Evolutionary conservation across 2,329 filamentous ascomycete genomes (phyloP).

Genomic region (Nakataea oryzae): DNA sequence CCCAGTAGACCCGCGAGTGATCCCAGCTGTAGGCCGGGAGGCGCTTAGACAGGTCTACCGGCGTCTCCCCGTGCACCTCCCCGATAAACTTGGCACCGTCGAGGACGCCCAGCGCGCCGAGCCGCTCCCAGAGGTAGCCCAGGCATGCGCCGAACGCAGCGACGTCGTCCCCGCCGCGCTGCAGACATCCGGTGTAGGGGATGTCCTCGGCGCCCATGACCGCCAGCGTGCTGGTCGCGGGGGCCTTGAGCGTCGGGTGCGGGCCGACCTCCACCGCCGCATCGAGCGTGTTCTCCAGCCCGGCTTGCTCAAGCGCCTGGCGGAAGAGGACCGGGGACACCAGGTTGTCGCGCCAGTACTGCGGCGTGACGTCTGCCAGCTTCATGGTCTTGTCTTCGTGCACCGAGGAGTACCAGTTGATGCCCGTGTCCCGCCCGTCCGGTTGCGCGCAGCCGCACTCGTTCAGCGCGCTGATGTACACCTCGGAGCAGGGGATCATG

Average conservation of each 20-base stretch:
- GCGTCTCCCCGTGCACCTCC: slow-evolving; percentile 15
- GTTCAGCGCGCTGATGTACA: slow-evolving; percentile 21
- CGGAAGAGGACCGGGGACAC: slow-evolving; percentile 15
- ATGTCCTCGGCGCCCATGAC: slow-evolving; percentile 9
- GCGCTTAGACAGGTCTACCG: slow-evolving; percentile 24
- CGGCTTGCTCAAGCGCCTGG: slow-evolving; percentile 13
- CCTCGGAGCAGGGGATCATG: slow-evolving; percentile 20
- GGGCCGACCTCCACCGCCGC: slow-evolving; percentile 21
- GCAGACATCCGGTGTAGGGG: slow-evolving; percentile 8
- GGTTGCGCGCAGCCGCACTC: slow-evolving; percentile 16
- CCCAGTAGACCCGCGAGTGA: slow-evolving; percentile 33
- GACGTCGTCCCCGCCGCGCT: slow-evolving; percentile 10
- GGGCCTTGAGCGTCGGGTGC: slow-evolving; percentile 20
- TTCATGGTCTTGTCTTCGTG: slow-evolving; percentile 16
- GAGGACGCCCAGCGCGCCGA: slow-evolving; percentile 14
- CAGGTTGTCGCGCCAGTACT: slow-evolving; percentile 18
- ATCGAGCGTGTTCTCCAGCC: slow-evolving; percentile 10
- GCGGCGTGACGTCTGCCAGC: slow-evolving; percentile 19
- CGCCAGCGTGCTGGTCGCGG: slow-evolving; percentile 15
- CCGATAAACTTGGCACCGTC: slow-evolving; percentile 22
- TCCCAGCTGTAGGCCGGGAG: slow-evolving; percentile 38
- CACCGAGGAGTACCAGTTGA: slow-evolving; percentile 25
- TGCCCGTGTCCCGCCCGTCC: too few species aligned
- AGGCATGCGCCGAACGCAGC: neutral
- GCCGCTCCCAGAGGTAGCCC: neutral